These are phyloP conservation scores for Tricholoma terreum DNA, from an alignment of 768 basidiomycete species.

Conservation along the genomic window DNA sequence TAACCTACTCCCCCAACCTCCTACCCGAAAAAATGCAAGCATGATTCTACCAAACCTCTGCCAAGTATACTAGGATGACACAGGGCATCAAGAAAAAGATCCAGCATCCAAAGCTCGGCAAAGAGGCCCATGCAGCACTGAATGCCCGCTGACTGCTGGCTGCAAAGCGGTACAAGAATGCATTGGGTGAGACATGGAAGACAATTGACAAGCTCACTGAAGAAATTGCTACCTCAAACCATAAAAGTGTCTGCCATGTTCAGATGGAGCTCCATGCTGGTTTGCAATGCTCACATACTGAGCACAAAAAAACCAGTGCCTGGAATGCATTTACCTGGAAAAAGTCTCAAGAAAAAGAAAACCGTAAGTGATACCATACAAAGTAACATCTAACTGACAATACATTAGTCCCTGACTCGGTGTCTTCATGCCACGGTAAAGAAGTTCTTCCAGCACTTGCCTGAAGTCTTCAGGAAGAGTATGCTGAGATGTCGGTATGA, in stretches of 20 bases:
- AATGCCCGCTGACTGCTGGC: not conserved
- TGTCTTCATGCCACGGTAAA: not conserved
- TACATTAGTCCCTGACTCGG: not conserved
- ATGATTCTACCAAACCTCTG: not conserved
- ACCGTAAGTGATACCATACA: not conserved
- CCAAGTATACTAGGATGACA: not conserved
- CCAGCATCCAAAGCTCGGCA: not conserved
- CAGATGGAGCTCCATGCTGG: conserved; percentile 2
- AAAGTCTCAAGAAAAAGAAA: not conserved
- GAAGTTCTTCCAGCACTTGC: not conserved
- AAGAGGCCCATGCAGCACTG: not conserved
- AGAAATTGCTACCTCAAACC: not conserved
- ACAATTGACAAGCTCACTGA: not conserved
- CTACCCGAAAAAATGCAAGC: not conserved
- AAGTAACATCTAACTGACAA: not conserved
- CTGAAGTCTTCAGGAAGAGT: not conserved
- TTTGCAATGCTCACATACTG: not conserved
- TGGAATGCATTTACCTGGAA: not conserved
- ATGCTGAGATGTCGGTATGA: not conserved
- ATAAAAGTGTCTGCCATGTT: conserved; percentile 7
- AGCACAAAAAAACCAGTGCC: not conserved
- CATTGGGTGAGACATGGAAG: not conserved
- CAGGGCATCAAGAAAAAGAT: not conserved
- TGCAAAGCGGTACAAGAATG: not conserved
- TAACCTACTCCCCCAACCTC: not conserved